Base-by-base conservation (phyloP, 1,139 yeast species). In the Pichia sp. region DNA sequence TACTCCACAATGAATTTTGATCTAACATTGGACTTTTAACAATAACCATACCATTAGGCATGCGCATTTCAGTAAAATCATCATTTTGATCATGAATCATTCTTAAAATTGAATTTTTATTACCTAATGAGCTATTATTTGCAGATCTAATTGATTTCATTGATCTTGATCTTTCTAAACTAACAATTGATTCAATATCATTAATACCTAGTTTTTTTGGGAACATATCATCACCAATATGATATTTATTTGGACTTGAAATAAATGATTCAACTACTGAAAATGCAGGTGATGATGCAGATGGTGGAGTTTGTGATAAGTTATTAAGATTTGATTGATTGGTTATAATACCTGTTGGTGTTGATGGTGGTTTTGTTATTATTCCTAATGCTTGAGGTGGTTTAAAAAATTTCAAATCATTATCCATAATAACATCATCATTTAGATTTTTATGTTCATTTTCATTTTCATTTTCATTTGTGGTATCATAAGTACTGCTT, bases 101-200 rank as follows among this genome's bases (percentile, higher is more conserved):
- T 32, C 45, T 46, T 4, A 51, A 35, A 37, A 52, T 52, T 3
- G 55, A 51, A 27, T 33, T 45, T 24, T 44, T 47, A 22, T 42
- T 23, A 4, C 30, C 22, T 20, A 26, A 30, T 4, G 57, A 48
- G 6, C 45, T 16, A n/a, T 36, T 37, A 9, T 37, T n/a, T 3
- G 28, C 37, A 8, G 64, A 58, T 55, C 55, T 68, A 10, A 72
- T 63, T 1, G 82, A 77, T 51, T 66, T 69, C 63, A 77, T 66
- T 3, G 89, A 81, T 51, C 87, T 68, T 20, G 83, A 76, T 51
- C 90, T 71, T 60, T 84, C 95, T 39, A 84, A 59, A 5, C 87
- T 76, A 1, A 82, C 82, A 49, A 84, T 84, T 41, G 85, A 79
- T 54, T 82, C 87, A 16, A 84, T 86, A 59, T 84, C 95, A 45